Conservation (phyloP, 257 asterid species). For the Solanum stenotomum region DNA sequence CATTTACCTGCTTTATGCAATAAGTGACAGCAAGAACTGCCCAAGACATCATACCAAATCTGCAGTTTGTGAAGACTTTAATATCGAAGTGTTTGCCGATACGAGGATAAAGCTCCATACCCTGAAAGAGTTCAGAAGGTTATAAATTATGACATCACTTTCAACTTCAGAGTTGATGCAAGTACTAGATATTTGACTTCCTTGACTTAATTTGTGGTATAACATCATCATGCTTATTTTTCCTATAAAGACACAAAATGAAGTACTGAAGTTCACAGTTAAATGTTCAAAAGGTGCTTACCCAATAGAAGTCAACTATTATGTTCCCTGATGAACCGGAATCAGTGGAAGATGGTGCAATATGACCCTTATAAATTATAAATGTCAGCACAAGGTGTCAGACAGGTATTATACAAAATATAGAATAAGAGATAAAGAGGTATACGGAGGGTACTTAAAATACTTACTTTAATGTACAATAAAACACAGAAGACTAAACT, state of each 20-base stretch:
- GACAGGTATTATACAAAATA: conserved; percentile 4
- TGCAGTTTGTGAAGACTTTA: conserved; percentile 93
- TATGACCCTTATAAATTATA: conserved; percentile 42
- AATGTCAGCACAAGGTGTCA: conserved; percentile 18
- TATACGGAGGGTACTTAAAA: neutral
- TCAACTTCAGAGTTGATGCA: neutral
- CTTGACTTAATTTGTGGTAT: neutral
- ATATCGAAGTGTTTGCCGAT: conserved; percentile 89
- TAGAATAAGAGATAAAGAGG: neutral
- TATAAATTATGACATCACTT: neutral
- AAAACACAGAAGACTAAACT: conserved; percentile 74
- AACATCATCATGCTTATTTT: neutral
- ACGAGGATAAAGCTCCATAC: conserved; percentile 98
- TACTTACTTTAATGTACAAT: conserved; percentile 73
- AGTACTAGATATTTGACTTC: neutral
- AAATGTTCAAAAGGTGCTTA: conserved; percentile 19
- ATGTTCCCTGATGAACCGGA: conserved; percentile 89
- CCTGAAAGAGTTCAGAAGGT: conserved; percentile 34
- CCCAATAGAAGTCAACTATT: conserved; percentile 93
- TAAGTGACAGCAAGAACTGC: conserved; percentile 94
- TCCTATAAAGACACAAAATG: neutral
- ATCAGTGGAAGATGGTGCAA: conserved; percentile 89
- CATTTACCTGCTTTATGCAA: conserved; percentile 87
- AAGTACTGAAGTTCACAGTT: neutral
- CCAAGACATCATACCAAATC: conserved; percentile 99